Percentiles rank a stretch among this genome's conserved stretches.
phyloP scores from a whole-genome alignment of 2,329 filamentous ascomycete species.

The Karstenula rhodostoma region DNA sequence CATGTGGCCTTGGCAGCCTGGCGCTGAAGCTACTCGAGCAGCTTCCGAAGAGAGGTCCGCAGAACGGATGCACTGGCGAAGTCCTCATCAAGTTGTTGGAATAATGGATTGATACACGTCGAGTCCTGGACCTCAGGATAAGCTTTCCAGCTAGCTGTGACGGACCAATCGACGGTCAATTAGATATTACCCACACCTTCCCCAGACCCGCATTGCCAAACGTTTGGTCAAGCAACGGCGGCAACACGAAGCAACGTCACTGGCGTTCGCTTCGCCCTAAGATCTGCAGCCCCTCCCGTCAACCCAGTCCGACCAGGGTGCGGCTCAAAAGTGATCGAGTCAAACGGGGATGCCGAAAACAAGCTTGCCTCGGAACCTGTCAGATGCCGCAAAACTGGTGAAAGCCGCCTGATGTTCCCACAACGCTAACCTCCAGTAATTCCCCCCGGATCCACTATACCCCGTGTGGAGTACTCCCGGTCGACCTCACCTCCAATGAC shows the following conservation, averaged over 20 bases:
- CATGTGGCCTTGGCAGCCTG: slow-evolving; percentile 6
- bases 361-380: slow-evolving; percentile 25
- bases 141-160: background rate
- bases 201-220: slow-evolving; percentile 4
- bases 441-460: slow-evolving; percentile 19
- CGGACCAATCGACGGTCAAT: background rate
- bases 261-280: slow-evolving; percentile 18
- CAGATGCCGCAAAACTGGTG: slow-evolving; percentile 12
- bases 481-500: slow-evolving; percentile 23
- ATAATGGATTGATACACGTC: background rate
- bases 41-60: background rate
- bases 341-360: slow-evolving; percentile 26
- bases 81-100: background rate
- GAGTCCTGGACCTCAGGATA: background rate
- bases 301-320: slow-evolving; percentile 27
- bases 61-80: slow-evolving; percentile 8
- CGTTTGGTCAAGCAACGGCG: slow-evolving; percentile 17
- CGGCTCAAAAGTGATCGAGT: slow-evolving; percentile 16
- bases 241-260: slow-evolving; percentile 17
- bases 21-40: background rate
- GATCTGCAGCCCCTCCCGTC: slow-evolving; percentile 33
- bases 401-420: slow-evolving; percentile 18
- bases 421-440: slow-evolving; percentile 20
- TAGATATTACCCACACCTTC: background rate
- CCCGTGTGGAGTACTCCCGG: slow-evolving; percentile 22